Evolutionary conservation across 257 asterid species (phyloP), one percentile per base, ranked within the genome.

Genomic region (Fraxinus cuspidata): DNA sequence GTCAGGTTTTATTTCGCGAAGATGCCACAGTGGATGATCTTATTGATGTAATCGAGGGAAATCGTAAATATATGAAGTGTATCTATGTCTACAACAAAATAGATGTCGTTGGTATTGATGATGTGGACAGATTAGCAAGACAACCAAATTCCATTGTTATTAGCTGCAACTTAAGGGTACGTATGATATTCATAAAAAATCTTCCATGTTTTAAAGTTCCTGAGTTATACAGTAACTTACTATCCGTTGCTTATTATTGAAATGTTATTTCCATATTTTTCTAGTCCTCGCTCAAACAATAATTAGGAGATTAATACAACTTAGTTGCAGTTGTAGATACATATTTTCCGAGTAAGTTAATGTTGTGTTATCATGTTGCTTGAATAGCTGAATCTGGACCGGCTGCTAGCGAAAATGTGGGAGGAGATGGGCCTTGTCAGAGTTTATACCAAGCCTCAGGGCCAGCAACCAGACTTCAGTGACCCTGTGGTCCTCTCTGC

Each of bases 21-120:
- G 98, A 96, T 87, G 97, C 98, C 12, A 93, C 98, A 9, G 99
- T 96, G 81, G 99, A 96, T 90, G 99, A 93, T 70, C 94, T 93
- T 42, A 96, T 96, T 19, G 99, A 96, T 82, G 99, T 96, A 68
- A 96, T 96, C 60, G 99, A 96, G 88, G 99, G 98, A 72, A 96
- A 96, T 60, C 93, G 99, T 81, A 96, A 96, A 90, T 96, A 96
- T 83, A 96, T 96, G 77, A 96, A 96, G 88, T 96, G 99, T 70
- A 87, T 96, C 16, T 96, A 96, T 68, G 99, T 96, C 67, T 96
- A 96, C 88, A 96, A 96, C 90, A 96, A 96, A 88, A 96, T 96
- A 73, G 99, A 96, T 86, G 99, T 96, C 44, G 82, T 96, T 73
- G 99, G 99, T 80, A 96, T 93, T 75, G 99, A 96, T 80, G 99